phyloP scores from a whole-genome alignment of 805 yeast species.

The Candida sithepensis region DNA sequence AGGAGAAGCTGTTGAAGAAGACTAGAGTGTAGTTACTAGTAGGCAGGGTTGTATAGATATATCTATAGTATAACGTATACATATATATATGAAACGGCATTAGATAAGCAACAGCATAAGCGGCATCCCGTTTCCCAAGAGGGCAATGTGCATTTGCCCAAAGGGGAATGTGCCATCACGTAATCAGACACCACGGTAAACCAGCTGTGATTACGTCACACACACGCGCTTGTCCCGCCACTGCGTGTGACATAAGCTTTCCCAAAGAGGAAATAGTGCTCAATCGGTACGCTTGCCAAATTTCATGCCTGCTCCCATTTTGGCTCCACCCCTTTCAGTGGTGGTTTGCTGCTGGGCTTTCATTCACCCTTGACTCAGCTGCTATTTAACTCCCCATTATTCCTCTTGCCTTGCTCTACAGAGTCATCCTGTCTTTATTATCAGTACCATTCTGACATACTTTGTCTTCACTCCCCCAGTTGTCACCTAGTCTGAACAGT shows the following conservation, averaged over 20 bases:
- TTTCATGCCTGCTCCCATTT: neutral
- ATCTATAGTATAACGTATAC: conserved; percentile 2
- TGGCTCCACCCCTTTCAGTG: neutral
- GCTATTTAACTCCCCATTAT: neutral
- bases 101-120: neutral
- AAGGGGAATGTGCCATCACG: neutral
- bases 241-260: neutral
- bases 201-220: neutral
- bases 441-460: no score
- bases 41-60: neutral
- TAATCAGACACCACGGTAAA: neutral
- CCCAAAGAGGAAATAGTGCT: neutral
- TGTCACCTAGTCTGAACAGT: no score
- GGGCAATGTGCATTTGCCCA: neutral
- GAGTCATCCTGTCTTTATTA: no score
- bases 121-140: no score
- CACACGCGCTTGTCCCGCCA: neutral
- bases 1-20: neutral
- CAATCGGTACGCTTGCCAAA: neutral
- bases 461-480: neutral
- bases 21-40: no score
- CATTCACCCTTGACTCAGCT: neutral
- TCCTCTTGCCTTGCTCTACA: no score
- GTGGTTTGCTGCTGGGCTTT: neutral
- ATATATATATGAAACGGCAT: neutral